These are phyloP conservation scores for Artemisia argyi DNA, from an alignment of 129 eudicot species.

Conservation along the genomic window DNA sequence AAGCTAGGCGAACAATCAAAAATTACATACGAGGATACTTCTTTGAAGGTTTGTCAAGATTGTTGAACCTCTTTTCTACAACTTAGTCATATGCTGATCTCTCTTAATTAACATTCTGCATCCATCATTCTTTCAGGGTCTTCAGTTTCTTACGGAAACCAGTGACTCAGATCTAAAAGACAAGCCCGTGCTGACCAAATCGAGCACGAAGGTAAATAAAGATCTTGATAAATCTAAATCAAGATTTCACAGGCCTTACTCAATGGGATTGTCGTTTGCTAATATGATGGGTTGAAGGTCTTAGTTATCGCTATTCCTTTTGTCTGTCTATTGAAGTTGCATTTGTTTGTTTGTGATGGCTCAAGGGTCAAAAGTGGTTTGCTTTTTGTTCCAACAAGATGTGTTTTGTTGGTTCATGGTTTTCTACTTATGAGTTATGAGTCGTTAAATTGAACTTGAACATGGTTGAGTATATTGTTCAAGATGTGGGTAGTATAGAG, in stretches of 20 bases:
- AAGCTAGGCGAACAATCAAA: constrained; percentile 50
- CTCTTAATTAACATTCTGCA: constrained; percentile 21
- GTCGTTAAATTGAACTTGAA: background rate
- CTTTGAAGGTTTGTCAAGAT: constrained; percentile 52
- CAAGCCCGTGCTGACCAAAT: constrained; percentile 37
- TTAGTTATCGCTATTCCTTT: constrained; percentile 5
- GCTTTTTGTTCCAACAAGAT: constrained; percentile 1
- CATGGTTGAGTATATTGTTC: background rate
- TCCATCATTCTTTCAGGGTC: constrained; percentile 55
- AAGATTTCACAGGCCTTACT: constrained; percentile 64
- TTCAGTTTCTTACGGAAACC: constrained; percentile 64
- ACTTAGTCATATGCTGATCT: background rate
- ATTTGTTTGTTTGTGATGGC: background rate
- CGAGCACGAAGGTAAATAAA: constrained; percentile 23
- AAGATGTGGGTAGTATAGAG: background rate
- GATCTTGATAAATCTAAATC: constrained; percentile 40
- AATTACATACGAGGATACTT: constrained; percentile 47
- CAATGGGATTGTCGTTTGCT: constrained; percentile 62
- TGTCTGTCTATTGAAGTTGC: background rate
- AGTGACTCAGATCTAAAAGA: constrained; percentile 34
- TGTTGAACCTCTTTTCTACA: background rate
- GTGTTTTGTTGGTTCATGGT: background rate
- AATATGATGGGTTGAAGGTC: constrained; percentile 38
- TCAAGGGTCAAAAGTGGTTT: background rate
- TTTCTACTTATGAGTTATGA: background rate